Evolutionary conservation across 2,329 filamentous ascomycete species (phyloP), one percentile per base, ranked within the genome.

Genomic region (Plectosphaerella sp.): DNA sequence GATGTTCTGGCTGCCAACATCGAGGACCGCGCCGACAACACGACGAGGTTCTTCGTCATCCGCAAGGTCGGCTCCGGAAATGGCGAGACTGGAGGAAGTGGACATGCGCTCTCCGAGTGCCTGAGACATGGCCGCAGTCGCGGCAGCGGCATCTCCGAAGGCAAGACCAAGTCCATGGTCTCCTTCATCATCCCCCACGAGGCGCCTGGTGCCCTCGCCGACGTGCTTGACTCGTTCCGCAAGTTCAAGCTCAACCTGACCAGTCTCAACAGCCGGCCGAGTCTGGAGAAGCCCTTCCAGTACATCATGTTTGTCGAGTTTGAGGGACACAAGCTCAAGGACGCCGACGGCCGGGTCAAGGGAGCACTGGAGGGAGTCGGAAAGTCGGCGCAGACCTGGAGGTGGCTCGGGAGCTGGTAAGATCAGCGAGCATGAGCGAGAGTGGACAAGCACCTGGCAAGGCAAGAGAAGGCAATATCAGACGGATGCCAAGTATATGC

Each of bases 301-400:
- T 97, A 97, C 71, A 82, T 97, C 37, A 97, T 97, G 72, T 92
- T 97, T 65, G 86, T 97, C 28, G 93, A 97, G 74, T 91, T 96
- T 61, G 82, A 88, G 66, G 87, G 88, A 1, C 78, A 83, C 65
- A 72, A 71, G 58, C 61, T 67, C 52, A 67, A 71, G 47, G 82
- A 83, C 60, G 74, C 75, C 2, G 75, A 78, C 49, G 79, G 77
- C 4, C 74, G 76, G 55, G 85, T 91, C 15, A 76, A 80, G 53
- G 70, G 69, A 20, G 87, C 84, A 24, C 67, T 92, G 64, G 72
- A 72, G 48, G 79, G 79, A 57, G 73, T 91, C 58, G 72, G 70
- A 1, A 66, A 65, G 28, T 79, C 83, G 56, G 83, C 83, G n/a
- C 72, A 81, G 66, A 76, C 71, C 46, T 87, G 79, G 74, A 78